Evolutionary conservation across 1,284 basidiomycete genomes (phyloP).

Genomic region (Boletus semigastroideus): DNA sequence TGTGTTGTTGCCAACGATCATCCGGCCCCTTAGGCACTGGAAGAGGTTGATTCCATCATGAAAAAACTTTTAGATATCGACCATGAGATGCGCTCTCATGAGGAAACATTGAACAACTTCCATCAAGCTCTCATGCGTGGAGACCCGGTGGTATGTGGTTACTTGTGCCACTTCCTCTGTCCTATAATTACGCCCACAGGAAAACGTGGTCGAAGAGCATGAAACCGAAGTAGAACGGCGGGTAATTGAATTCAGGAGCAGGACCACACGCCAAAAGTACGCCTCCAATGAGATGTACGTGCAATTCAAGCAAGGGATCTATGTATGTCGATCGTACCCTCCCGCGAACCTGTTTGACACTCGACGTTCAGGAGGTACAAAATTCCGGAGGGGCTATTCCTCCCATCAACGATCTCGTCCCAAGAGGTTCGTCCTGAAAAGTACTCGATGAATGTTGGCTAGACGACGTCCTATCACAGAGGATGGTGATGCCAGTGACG

Average conservation of each 20-base stretch:
- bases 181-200: conserved; percentile 36
- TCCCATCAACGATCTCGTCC: conserved; percentile 71
- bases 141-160: conserved; percentile 54
- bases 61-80: conserved; percentile 65
- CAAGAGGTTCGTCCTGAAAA: conserved; percentile 49
- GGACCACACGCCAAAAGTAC: conserved; percentile 76
- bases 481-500: conserved; percentile 73
- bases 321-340: conserved; percentile 46
- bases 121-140: conserved; percentile 53
- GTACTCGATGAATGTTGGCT: background rate
- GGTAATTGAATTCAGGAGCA: conserved; percentile 49
- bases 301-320: conserved; percentile 65
- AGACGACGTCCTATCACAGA: conserved; percentile 40
- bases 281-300: conserved; percentile 60
- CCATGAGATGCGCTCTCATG: conserved; percentile 56
- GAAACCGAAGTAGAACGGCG: conserved; percentile 41
- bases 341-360: conserved; percentile 5
- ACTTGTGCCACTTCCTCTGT: background rate
- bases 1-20: conserved; percentile 2
- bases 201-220: conserved; percentile 48
- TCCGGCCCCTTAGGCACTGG: conserved; percentile 44
- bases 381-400: conserved; percentile 71
- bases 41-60: conserved; percentile 62
- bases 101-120: conserved; percentile 53
- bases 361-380: conserved; percentile 56